Evolutionary conservation across 2,329 filamentous ascomycete species (phyloP).

Genomic region (Botrytis cinerea): DNA sequence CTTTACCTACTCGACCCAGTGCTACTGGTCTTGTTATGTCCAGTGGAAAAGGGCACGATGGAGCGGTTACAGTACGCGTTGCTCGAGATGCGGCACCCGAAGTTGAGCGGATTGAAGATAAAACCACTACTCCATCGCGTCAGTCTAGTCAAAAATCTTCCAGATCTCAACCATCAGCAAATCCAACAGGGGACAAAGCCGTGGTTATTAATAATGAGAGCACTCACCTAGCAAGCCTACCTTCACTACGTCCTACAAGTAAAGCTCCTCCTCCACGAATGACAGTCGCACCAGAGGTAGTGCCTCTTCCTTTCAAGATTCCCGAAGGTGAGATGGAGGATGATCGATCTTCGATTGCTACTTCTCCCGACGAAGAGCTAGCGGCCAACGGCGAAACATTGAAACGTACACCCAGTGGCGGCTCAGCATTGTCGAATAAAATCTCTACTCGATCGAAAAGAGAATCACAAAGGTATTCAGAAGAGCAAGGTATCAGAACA

Average conservation of each 20-base stretch:
- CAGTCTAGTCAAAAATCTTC: constrained; percentile 47
- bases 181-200: constrained; percentile 40
- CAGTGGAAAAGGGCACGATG: constrained; percentile 44
- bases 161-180: constrained; percentile 33
- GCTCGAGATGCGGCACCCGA: constrained; percentile 45
- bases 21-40: constrained; percentile 47
- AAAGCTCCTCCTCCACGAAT: constrained; percentile 40
- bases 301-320: constrained; percentile 67
- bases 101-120: constrained; percentile 53
- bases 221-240: constrained; percentile 37
- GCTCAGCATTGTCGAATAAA: constrained; percentile 44
- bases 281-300: constrained; percentile 53
- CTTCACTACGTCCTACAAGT: constrained; percentile 38
- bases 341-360: constrained; percentile 67
- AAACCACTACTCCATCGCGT: constrained; percentile 26
- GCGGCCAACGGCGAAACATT: constrained; percentile 55
- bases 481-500: constrained; percentile 34
- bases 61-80: constrained; percentile 34
- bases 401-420: constrained; percentile 50
- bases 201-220: constrained; percentile 42
- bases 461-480: constrained; percentile 36
- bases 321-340: constrained; percentile 51
- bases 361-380: constrained; percentile 64
- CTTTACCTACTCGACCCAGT: constrained; percentile 30
- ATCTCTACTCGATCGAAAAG: constrained; percentile 33